Percentiles rank a stretch among this genome's conserved stretches.
Evolutionary conservation across 2,329 filamentous ascomycete genomes (phyloP).

Genomic region (Sordariomycetes sp.): DNA sequence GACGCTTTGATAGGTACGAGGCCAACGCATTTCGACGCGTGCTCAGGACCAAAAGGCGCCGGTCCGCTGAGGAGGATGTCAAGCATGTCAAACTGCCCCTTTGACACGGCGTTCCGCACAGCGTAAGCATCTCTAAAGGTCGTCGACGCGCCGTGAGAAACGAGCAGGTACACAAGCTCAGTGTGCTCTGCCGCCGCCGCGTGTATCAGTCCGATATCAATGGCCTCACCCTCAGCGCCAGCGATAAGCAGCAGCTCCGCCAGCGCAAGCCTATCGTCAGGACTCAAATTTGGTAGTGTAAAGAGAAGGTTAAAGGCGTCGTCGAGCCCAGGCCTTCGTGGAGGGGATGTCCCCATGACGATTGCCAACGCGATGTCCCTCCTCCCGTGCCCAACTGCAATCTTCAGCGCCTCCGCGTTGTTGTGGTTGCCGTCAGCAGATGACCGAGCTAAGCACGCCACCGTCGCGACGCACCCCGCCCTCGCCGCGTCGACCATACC

Average conservation of each 20-base stretch:
- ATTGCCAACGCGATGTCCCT: conserved; percentile 42
- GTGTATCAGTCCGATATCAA: conserved; percentile 32
- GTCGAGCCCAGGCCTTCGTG: conserved; percentile 30
- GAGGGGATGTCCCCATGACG: conserved; percentile 36
- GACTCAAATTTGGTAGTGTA: conserved; percentile 27
- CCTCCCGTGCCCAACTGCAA: conserved; percentile 31
- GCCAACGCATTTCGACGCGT: conserved; percentile 36
- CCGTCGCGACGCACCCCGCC: conserved; percentile 34
- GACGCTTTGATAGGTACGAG: conserved; percentile 32
- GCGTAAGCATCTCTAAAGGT: conserved; percentile 37
- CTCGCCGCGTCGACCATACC: conserved; percentile 36
- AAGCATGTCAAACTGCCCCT: conserved; percentile 30
- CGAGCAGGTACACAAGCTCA: conserved; percentile 40
- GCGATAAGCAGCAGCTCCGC: conserved; percentile 44
- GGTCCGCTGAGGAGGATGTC: conserved; percentile 29
- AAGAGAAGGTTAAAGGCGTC: conserved; percentile 35
- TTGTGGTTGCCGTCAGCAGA: conserved; percentile 39
- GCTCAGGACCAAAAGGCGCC: conserved; percentile 25
- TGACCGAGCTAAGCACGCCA: conserved; percentile 35
- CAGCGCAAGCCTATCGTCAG: conserved; percentile 35
- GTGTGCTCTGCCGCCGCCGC: conserved; percentile 35
- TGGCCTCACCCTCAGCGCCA: conserved; percentile 37
- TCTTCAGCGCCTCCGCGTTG: conserved; percentile 35
- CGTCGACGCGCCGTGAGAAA: conserved; percentile 38
- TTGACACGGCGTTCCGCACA: conserved; percentile 32